Percentiles rank a stretch among this genome's conserved stretches.
phyloP scores from a whole-genome alignment of 805 yeast species.

The Yueomyces sinensis region DNA sequence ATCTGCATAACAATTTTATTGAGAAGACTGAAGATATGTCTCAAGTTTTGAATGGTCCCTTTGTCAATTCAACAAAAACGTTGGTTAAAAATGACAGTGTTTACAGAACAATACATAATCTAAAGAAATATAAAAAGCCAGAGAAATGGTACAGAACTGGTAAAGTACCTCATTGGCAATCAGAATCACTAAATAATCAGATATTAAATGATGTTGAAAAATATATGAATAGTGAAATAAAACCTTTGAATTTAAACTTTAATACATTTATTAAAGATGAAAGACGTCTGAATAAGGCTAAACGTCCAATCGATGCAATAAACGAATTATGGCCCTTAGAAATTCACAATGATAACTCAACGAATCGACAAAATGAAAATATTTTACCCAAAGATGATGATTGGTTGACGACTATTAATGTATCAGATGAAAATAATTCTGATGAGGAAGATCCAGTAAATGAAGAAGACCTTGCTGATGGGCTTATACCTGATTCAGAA shows the following conservation, averaged over 20 bases:
- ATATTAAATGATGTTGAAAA: conserved; percentile 23
- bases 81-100: conserved; percentile 45
- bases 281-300: conserved; percentile 13
- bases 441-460: not conserved
- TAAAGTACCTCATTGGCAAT: conserved; percentile 25
- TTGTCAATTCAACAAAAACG: conserved; percentile 36
- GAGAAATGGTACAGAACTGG: conserved; percentile 16
- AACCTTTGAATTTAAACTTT: conserved; percentile 2
- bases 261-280: conserved; percentile 13
- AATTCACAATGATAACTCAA: not conserved
- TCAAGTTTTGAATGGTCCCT: conserved; percentile 6
- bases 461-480: not conserved
- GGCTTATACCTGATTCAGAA: not conserved
- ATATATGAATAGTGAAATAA: conserved; percentile 7
- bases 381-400: not conserved
- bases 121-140: conserved; percentile 20
- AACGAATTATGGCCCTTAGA: conserved; percentile 18
- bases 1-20: conserved; percentile 37
- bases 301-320: conserved; percentile 23
- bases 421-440: not conserved
- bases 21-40: conserved; percentile 19
- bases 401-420: not conserved
- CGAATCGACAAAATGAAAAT: not conserved
- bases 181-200: conserved; percentile 18
- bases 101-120: conserved; percentile 33